phyloP scores from a whole-genome alignment of 768 basidiomycete species.

The Tulasnella sp. region DNA sequence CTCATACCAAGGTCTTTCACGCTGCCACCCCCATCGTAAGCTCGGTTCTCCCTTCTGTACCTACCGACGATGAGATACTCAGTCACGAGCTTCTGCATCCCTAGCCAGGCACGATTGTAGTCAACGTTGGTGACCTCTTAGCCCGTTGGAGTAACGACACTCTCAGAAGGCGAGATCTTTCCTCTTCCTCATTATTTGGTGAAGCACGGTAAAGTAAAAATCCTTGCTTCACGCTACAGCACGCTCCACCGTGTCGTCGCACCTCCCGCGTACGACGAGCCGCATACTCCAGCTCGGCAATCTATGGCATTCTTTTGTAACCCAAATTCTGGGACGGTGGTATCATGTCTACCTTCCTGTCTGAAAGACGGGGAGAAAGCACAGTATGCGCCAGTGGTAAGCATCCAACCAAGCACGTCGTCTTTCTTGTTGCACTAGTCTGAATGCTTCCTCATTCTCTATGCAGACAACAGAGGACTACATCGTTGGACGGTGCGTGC shows the following conservation, averaged over 20 bases:
- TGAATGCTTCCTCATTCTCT: too few species aligned
- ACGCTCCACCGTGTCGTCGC: slow-evolving; percentile 78
- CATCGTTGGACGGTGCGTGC: slow-evolving; percentile 41
- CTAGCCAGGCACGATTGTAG: slow-evolving; percentile 68
- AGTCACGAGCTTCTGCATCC: background rate
- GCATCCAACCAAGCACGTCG: too few species aligned
- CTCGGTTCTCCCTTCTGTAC: slow-evolving; percentile 11
- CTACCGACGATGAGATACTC: background rate
- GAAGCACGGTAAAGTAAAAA: background rate
- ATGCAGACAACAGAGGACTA: slow-evolving; percentile 46
- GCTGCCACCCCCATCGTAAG: slow-evolving; percentile 68
- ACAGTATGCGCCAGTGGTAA: slow-evolving; percentile 63
- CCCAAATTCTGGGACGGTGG: slow-evolving; percentile 56
- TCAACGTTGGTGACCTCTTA: slow-evolving; percentile 73
- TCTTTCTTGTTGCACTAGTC: too few species aligned
- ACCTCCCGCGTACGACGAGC: slow-evolving; percentile 42
- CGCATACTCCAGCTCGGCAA: slow-evolving; percentile 57
- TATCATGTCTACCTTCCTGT: slow-evolving; percentile 62
- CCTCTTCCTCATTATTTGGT: background rate
- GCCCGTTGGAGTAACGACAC: slow-evolving; percentile 77
- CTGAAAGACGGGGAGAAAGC: slow-evolving; percentile 30
- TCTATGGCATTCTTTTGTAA: slow-evolving; percentile 85
- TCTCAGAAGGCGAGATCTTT: slow-evolving; percentile 29
- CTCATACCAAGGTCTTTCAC: slow-evolving; percentile 58
- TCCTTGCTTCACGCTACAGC: slow-evolving; percentile 21